phyloP scores from a whole-genome alignment of 345 rosid genomes.

The Populus ilicifolia region DNA sequence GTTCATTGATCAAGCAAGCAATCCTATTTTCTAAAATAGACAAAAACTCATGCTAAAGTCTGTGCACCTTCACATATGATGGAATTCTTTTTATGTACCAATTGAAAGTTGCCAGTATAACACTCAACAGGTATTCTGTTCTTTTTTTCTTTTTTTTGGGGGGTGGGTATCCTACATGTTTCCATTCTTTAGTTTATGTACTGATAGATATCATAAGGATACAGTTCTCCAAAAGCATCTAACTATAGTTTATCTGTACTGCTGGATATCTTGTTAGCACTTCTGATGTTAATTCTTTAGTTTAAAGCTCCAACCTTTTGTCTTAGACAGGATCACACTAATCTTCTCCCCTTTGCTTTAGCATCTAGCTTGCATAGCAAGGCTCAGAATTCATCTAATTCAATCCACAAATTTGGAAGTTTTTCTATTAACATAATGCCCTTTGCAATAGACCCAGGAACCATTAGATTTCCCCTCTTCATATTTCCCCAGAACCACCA shows the following conservation, averaged over 20 bases:
- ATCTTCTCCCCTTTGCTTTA: neutral
- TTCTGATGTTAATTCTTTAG: neutral
- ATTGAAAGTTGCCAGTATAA: no score
- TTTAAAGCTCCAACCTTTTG: neutral
- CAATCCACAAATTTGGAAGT: neutral
- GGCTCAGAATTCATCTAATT: neutral
- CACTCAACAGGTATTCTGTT: no score
- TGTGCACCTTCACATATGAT: no score
- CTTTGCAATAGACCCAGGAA: neutral
- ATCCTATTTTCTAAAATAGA: neutral
- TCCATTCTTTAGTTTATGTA: neutral
- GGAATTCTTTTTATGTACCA: no score
- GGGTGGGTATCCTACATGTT: neutral
- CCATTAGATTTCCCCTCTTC: neutral
- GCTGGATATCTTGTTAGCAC: neutral
- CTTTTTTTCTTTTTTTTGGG: no score
- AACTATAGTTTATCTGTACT: neutral
- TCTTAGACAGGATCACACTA: neutral
- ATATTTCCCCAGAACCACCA: neutral
- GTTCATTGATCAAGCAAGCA: no score
- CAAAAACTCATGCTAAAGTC: no score
- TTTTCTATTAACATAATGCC: neutral
- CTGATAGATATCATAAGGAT: neutral
- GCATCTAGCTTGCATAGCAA: neutral
- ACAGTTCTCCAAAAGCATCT: neutral